These are phyloP conservation scores for Oryza australiensis DNA, from an alignment of 176 grass and related monocot species.

Conservation along the genomic window DNA sequence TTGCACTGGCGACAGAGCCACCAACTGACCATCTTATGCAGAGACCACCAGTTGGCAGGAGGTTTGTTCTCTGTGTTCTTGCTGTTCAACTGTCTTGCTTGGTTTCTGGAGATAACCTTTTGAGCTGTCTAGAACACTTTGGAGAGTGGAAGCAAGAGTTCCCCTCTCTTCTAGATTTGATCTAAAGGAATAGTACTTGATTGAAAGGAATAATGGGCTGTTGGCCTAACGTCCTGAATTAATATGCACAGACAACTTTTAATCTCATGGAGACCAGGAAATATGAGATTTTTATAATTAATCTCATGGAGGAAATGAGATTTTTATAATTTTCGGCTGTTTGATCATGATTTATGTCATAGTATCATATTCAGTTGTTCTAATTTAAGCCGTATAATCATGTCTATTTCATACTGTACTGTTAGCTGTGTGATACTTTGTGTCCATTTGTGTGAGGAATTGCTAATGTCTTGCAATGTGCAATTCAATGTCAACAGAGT, in stretches of 20 bases:
- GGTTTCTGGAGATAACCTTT: neutral
- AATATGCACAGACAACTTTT: neutral
- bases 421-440: neutral
- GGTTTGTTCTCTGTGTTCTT: constrained; percentile 49
- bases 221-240: neutral
- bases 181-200: neutral
- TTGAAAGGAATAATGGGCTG: neutral
- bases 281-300: neutral
- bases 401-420: neutral
- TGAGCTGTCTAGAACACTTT: neutral
- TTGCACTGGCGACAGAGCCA: constrained; percentile 93
- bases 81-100: constrained; percentile 13
- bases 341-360: neutral
- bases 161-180: neutral
- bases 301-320: neutral
- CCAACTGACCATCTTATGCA: constrained; percentile 87
- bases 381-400: neutral
- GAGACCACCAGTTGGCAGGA: constrained; percentile 68
- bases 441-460: neutral
- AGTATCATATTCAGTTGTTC: neutral
- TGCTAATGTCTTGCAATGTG: neutral
- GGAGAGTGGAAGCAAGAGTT: neutral
- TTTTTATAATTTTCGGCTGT: neutral
- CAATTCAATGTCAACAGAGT: constrained; percentile 18
- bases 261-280: neutral